Conservation (phyloP, 805 yeast species). For the Nakazawaea ernobii region DNA sequence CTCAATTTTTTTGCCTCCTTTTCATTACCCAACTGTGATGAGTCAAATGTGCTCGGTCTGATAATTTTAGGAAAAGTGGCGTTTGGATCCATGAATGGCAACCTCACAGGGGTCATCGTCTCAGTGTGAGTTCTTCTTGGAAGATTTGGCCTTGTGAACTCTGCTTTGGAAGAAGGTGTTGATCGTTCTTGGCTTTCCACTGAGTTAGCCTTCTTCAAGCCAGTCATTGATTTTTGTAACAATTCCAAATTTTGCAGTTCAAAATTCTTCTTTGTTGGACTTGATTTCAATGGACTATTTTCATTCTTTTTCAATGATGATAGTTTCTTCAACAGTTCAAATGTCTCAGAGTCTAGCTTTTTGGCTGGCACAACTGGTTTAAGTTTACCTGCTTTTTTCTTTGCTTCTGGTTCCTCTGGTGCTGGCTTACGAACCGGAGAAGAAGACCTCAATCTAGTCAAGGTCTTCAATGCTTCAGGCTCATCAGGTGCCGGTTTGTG, state of each 20-base stretch:
- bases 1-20: conserved; percentile 24
- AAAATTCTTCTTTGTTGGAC: conserved; percentile 1
- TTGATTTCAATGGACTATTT: not conserved
- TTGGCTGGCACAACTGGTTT: conserved; percentile 10
- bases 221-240: conserved; percentile 7
- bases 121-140: not conserved
- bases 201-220: not conserved
- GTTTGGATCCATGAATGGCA: conserved; percentile 7
- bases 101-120: conserved; percentile 3
- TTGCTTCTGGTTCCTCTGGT: conserved; percentile 12
- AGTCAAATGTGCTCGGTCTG: conserved; percentile 16
- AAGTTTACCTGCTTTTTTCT: conserved; percentile 12
- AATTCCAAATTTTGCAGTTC: conserved; percentile 6
- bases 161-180: not conserved
- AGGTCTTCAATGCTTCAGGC: conserved; percentile 23
- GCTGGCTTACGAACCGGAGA: not conserved
- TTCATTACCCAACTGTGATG: conserved; percentile 15
- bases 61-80: conserved; percentile 5
- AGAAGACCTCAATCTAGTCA: conserved; percentile 13
- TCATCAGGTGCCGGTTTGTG: conserved; percentile 14
- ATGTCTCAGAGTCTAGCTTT: conserved; percentile 2
- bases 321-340: conserved; percentile 3
- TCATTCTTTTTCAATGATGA: conserved; percentile 1
- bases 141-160: no score
- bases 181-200: not conserved